Conservation (phyloP, 169 alveolate genomes). For the Besnoitia besnoiti region DNA sequence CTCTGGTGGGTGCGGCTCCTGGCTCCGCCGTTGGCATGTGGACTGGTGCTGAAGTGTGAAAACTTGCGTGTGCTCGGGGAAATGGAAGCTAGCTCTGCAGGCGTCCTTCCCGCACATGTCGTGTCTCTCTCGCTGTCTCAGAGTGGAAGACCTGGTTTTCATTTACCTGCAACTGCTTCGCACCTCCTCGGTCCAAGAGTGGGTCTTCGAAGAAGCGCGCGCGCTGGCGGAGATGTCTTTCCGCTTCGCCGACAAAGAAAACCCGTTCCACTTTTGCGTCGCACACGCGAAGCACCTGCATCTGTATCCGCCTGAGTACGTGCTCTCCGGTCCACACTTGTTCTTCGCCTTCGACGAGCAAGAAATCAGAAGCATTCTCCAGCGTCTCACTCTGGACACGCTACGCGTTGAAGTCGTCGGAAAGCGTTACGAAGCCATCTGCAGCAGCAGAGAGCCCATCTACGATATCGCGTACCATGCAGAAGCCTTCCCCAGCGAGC, state of each 20-base stretch:
- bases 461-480: background rate
- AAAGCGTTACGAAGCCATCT: background rate
- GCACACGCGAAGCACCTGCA: slow-evolving; percentile 25
- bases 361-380: background rate
- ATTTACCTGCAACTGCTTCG: slow-evolving; percentile 7
- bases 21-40: too few relatives aligned
- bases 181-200: background rate
- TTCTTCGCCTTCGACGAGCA: background rate
- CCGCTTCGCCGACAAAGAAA: slow-evolving; percentile 13
- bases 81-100: too few relatives aligned
- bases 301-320: slow-evolving; percentile 19
- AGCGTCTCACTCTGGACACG: background rate
- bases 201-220: background rate
- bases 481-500: background rate
- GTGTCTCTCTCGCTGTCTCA: background rate
- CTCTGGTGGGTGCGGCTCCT: too few relatives aligned
- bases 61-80: too few relatives aligned
- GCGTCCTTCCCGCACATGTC: background rate
- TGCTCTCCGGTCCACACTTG: slow-evolving; percentile 1
- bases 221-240: background rate
- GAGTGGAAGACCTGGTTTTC: slow-evolving; percentile 25
- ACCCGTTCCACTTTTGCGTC: background rate
- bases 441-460: background rate
- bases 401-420: slow-evolving; percentile 16
- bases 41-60: too few relatives aligned